Percentiles rank a stretch among this genome's conserved stretches.
phyloP scores from a whole-genome alignment of 495 filamentous ascomycete species.

The Xylaria curta region DNA sequence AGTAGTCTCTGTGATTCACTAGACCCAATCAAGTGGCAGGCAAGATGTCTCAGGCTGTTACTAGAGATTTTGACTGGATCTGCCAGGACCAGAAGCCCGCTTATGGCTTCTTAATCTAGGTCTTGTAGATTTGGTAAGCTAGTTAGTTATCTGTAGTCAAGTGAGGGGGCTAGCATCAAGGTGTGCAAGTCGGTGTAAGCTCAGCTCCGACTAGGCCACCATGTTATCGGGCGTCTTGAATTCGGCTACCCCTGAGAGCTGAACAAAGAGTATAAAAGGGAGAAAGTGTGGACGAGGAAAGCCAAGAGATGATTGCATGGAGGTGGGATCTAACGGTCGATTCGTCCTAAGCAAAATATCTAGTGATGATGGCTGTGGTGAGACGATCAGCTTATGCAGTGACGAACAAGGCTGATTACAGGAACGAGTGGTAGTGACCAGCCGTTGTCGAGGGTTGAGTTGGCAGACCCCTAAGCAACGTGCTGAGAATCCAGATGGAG shows the following conservation, averaged over 20 bases:
- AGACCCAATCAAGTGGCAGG: constrained; percentile 4
- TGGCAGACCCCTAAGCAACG: not conserved
- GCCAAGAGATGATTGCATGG: constrained; percentile 14
- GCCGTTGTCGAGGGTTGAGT: not conserved
- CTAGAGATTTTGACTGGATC: constrained; percentile 6
- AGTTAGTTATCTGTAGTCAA: not conserved
- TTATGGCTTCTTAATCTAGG: not conserved
- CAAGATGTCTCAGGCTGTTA: constrained; percentile 3
- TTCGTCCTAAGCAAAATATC: not conserved
- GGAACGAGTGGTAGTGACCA: constrained; percentile 10
- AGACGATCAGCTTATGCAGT: not conserved
- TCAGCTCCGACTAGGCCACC: constrained; percentile 18
- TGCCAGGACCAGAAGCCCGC: not conserved
- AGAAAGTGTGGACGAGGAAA: not conserved
- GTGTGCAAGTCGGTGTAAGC: constrained; percentile 19
- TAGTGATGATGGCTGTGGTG: not conserved
- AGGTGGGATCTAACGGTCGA: not conserved
- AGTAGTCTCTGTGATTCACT: not conserved
- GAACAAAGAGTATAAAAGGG: not conserved
- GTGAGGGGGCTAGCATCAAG: constrained; percentile 4
- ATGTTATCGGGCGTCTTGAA: not conserved
- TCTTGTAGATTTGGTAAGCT: constrained; percentile 3
- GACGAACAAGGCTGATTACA: constrained; percentile 10
- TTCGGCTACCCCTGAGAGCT: constrained; percentile 4
- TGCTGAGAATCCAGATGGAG: not conserved